Conservation (phyloP, 805 yeast species). For the Blastobotrys peoriensis region DNA sequence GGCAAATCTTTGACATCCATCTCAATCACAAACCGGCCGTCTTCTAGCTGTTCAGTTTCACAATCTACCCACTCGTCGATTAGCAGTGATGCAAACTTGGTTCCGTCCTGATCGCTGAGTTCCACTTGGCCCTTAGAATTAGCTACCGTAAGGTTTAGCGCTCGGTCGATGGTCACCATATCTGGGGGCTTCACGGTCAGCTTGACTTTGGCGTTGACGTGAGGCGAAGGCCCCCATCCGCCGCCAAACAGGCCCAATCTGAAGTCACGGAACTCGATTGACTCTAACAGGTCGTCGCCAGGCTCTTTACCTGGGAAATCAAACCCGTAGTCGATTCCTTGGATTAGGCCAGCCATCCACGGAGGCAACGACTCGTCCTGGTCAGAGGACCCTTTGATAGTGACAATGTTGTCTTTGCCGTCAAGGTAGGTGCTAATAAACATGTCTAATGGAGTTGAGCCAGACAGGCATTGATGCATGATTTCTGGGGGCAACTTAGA, state of each 20-base stretch:
- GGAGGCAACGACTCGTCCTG: constrained; percentile 10
- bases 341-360: constrained; percentile 17
- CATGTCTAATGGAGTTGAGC: constrained; percentile 24
- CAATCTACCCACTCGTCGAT: constrained; percentile 44
- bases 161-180: constrained; percentile 18
- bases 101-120: constrained; percentile 33
- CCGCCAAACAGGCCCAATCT: constrained; percentile 16
- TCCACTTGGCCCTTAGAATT: constrained; percentile 39
- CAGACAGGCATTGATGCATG: constrained; percentile 19
- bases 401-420: constrained; percentile 20
- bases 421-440: constrained; percentile 23
- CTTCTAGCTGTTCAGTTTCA: constrained; percentile 20
- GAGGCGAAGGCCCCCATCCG: constrained; percentile 12
- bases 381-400: constrained; percentile 17
- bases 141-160: constrained; percentile 29
- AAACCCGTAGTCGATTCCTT: constrained; percentile 10
- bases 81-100: constrained; percentile 40
- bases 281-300: constrained; percentile 25
- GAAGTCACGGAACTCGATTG: constrained; percentile 22
- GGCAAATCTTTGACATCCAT: constrained; percentile 39
- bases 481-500: constrained; percentile 19
- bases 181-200: constrained; percentile 24
- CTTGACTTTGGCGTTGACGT: constrained; percentile 23
- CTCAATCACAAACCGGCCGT: constrained; percentile 30
- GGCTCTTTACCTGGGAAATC: constrained; percentile 21